Evolutionary conservation across 2,329 filamentous ascomycete species (phyloP).

Genomic region (Nigrospora osmanthi): DNA sequence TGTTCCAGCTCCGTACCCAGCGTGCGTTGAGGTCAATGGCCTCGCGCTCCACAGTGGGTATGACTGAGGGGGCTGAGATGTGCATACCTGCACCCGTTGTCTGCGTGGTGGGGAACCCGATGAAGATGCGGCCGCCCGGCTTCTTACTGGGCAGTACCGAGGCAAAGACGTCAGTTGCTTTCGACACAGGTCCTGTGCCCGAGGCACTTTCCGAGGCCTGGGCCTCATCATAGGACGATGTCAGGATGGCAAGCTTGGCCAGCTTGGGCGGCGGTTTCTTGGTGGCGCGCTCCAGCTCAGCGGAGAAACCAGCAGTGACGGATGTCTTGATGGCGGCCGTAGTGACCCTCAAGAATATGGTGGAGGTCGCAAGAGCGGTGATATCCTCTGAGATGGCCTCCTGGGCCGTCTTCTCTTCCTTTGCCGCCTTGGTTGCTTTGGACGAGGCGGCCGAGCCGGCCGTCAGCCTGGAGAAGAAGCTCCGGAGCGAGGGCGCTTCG

Average conservation of each 20-base stretch:
- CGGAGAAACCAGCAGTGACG: constrained; percentile 63
- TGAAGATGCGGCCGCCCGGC: constrained; percentile 79
- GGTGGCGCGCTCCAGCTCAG: constrained; percentile 88
- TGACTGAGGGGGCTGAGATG: constrained; percentile 90
- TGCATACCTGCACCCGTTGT: constrained; percentile 92
- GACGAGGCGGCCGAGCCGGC: constrained; percentile 34
- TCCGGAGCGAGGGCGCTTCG: constrained; percentile 58
- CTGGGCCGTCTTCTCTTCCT: constrained; percentile 56
- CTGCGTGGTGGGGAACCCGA: constrained; percentile 95
- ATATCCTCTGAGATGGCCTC: constrained; percentile 63
- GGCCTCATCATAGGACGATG: constrained; percentile 81
- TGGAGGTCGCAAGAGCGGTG: constrained; percentile 61
- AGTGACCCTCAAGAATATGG: constrained; percentile 83
- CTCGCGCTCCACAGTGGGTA: constrained; percentile 94
- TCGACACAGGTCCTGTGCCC: constrained; percentile 35
- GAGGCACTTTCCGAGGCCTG: constrained; percentile 54
- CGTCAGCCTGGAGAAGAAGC: constrained; percentile 75
- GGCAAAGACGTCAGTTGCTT: constrained; percentile 72
- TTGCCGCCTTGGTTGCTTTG: constrained; percentile 46
- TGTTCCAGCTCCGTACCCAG: constrained; percentile 92
- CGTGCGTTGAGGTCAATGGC: constrained; percentile 94
- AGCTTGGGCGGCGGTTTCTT: constrained; percentile 92
- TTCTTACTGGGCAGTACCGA: constrained; percentile 85
- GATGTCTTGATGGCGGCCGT: constrained; percentile 76
- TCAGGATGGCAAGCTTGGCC: constrained; percentile 80